These are phyloP conservation scores for Mucor lusitanicus DNA, from an alignment of 371 early-diverging fungal species.

Conservation along the genomic window DNA sequence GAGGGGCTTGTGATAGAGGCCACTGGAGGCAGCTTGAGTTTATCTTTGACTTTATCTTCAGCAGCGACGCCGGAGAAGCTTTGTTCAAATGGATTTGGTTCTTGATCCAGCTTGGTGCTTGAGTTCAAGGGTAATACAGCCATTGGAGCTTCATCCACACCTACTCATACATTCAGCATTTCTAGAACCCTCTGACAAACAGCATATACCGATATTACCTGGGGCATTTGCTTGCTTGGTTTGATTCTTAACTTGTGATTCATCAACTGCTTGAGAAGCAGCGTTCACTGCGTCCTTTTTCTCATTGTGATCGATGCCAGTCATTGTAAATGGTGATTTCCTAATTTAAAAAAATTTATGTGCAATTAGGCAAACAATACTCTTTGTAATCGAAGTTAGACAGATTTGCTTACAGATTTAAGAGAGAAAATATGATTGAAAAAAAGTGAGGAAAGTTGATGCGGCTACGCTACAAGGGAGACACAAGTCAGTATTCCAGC, in stretches of 20 bases:
- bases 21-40: slow-evolving; percentile 43
- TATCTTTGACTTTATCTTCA: slow-evolving; percentile 16
- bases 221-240: neutral
- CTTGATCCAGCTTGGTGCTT: slow-evolving; percentile 71
- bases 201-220: neutral
- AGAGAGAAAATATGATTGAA: neutral
- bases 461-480: neutral
- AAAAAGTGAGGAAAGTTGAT: neutral
- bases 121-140: slow-evolving; percentile 42
- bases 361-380: neutral
- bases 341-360: slow-evolving; percentile 1
- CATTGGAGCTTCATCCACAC: slow-evolving; percentile 33
- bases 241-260: neutral
- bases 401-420: slow-evolving; percentile 1
- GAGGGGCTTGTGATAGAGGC: slow-evolving; percentile 47
- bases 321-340: neutral
- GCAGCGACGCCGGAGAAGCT: slow-evolving; percentile 64
- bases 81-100: slow-evolving; percentile 88
- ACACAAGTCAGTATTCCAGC: neutral
- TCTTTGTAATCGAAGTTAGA: neutral
- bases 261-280: neutral
- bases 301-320: neutral
- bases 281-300: neutral
- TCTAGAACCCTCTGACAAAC: neutral
- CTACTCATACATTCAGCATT: neutral